Percentiles rank a stretch among this genome's conserved stretches.
These are phyloP conservation scores for Dentipellis sp. DNA, from an alignment of 768 basidiomycete genomes.

Conservation along the genomic window DNA sequence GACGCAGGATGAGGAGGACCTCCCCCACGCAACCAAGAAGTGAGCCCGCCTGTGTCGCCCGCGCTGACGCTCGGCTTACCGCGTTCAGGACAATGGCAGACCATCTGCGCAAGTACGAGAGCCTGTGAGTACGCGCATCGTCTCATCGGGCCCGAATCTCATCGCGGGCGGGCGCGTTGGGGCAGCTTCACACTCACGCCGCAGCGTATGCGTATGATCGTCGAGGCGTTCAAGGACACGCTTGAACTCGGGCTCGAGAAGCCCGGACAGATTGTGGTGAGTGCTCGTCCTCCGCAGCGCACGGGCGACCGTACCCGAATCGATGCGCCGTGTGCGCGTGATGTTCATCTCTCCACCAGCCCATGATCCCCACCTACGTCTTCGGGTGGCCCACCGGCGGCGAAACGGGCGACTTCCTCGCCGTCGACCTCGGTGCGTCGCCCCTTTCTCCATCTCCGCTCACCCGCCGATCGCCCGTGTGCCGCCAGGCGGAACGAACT, in stretches of 20 bases:
- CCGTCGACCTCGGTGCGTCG: conserved; percentile 68
- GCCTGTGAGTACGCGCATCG: conserved; percentile 43
- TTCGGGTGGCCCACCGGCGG: conserved; percentile 91
- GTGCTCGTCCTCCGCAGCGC: conserved; percentile 25
- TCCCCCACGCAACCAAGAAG: conserved; percentile 94
- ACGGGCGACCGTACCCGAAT: background rate
- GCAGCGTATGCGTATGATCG: conserved; percentile 93
- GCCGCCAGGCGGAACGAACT: conserved; percentile 77
- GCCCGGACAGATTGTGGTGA: conserved; percentile 77
- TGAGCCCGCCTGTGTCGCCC: conserved; percentile 22
- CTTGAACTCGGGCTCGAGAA: conserved; percentile 82
- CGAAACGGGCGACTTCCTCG: conserved; percentile 85
- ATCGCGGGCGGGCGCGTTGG: no score
- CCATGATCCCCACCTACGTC: conserved; percentile 96
- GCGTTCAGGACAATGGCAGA: conserved; percentile 78
- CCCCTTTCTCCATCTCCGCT: conserved; percentile 1
- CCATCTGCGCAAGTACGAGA: conserved; percentile 87
- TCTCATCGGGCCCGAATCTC: background rate
- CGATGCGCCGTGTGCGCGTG: background rate
- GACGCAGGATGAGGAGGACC: conserved; percentile 78
- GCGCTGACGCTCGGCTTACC: conserved; percentile 7
- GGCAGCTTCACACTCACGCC: conserved; percentile 80
- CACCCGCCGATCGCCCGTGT: background rate
- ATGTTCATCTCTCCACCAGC: conserved; percentile 32
- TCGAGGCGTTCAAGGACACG: conserved; percentile 90